Percentiles rank a stretch among this genome's conserved stretches.
Conservation (phyloP, 2,329 filamentous ascomycete genomes). For the Botryotinia calthae region DNA sequence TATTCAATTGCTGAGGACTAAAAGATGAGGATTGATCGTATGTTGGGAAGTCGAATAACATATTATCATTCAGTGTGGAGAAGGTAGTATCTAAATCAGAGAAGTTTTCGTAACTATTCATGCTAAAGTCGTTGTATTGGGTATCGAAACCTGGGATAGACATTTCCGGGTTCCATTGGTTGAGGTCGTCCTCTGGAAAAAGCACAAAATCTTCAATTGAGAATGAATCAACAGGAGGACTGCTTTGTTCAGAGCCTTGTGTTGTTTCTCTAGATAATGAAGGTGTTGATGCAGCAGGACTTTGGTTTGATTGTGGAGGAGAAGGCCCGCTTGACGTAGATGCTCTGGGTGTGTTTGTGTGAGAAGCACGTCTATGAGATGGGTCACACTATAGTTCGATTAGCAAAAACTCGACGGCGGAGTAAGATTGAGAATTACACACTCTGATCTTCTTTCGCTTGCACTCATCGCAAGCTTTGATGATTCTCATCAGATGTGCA, state of each 20-base stretch:
- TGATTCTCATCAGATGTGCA: conserved; percentile 63
- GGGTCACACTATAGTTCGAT: conserved; percentile 34
- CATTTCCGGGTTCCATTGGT: conserved; percentile 31
- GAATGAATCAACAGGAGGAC: conserved; percentile 25
- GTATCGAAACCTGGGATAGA: conserved; percentile 24
- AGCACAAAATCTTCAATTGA: conserved; percentile 36
- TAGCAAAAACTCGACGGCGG: conserved; percentile 16
- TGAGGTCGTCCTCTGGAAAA: conserved; percentile 31
- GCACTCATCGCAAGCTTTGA: conserved; percentile 65
- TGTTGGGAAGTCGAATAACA: conserved; percentile 26
- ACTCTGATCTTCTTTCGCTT: conserved; percentile 59
- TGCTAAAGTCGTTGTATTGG: conserved; percentile 28
- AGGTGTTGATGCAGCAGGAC: conserved; percentile 23
- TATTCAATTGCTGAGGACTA: conserved; percentile 2
- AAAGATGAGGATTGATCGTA: conserved; percentile 24
- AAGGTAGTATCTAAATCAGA: conserved; percentile 16
- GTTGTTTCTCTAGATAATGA: conserved; percentile 23
- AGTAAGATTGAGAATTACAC: conserved; percentile 14
- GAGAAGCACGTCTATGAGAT: conserved; percentile 31
- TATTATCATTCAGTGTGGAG: conserved; percentile 1
- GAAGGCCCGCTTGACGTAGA: conserved; percentile 29
- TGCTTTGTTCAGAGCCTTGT: conserved; percentile 24
- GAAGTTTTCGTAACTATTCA: conserved; percentile 33
- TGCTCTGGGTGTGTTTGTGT: conserved; percentile 30
- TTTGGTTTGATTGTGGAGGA: conserved; percentile 24